These are phyloP conservation scores for Biscutella auriculata DNA, from an alignment of 441 rosid species.

Conservation along the genomic window DNA sequence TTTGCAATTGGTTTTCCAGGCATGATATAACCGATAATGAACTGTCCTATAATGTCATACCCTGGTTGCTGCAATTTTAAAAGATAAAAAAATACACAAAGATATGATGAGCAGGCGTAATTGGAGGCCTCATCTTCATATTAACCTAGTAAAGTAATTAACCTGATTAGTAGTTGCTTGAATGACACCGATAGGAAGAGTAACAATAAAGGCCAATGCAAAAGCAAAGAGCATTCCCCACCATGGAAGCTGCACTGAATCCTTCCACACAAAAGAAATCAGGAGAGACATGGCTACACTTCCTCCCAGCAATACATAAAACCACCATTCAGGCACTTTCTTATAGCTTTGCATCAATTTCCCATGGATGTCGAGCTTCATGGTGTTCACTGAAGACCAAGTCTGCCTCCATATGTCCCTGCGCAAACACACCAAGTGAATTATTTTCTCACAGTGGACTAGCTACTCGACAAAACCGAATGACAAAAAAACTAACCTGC, in stretches of 20 bases:
- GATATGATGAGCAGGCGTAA: slow-evolving; percentile 1
- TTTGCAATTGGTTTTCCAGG: slow-evolving; percentile 98
- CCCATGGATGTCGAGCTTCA: slow-evolving; percentile 68
- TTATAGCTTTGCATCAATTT: slow-evolving; percentile 68
- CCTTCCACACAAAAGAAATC: slow-evolving; percentile 70
- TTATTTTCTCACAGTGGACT: background rate
- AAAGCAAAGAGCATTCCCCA: slow-evolving; percentile 97
- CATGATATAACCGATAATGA: slow-evolving; percentile 73
- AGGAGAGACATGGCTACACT: slow-evolving; percentile 54
- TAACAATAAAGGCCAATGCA: slow-evolving; percentile 70
- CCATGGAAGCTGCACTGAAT: slow-evolving; percentile 79
- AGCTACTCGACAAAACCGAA: background rate
- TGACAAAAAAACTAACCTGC: slow-evolving; percentile 37
- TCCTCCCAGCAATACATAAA: slow-evolving; percentile 38
- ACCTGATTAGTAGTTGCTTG: slow-evolving; percentile 99
- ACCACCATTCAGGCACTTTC: slow-evolving; percentile 94
- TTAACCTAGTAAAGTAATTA: background rate
- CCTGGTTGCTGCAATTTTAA: slow-evolving; percentile 86
- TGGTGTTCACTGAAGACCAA: slow-evolving; percentile 57
- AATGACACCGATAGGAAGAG: slow-evolving; percentile 97
- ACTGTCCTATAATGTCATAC: slow-evolving; percentile 90
- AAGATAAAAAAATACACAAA: background rate
- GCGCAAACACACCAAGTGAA: slow-evolving; percentile 18
- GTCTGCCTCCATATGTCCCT: slow-evolving; percentile 87
- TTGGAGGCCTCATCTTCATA: background rate